Conservation (phyloP, 2,329 filamentous ascomycete genomes). For the Monosporascus sp. region DNA sequence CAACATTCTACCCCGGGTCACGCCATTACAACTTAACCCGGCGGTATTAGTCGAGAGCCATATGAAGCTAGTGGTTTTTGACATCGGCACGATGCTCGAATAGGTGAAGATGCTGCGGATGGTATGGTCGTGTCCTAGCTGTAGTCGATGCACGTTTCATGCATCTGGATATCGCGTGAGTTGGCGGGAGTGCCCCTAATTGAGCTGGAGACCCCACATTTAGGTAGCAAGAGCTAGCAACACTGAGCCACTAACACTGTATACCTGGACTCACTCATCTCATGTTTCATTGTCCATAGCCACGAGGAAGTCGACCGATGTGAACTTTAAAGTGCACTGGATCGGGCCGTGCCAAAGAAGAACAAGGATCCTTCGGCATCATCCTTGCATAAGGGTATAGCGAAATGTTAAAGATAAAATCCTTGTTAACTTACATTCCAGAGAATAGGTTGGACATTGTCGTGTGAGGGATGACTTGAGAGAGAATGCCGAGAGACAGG, state of each 20-base stretch:
- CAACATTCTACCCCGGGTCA: neutral
- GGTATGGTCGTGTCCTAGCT: neutral
- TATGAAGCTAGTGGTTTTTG: neutral
- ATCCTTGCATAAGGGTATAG: slow-evolving; percentile 1
- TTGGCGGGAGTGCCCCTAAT: neutral
- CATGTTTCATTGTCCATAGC: neutral
- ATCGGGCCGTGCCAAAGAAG: neutral
- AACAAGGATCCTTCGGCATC: neutral
- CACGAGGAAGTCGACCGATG: neutral
- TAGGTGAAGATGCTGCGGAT: neutral
- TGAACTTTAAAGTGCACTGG: neutral
- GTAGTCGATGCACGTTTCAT: neutral
- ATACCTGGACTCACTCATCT: neutral
- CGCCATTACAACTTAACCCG: neutral
- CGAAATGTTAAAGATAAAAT: slow-evolving; percentile 5
- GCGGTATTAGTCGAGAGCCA: neutral
- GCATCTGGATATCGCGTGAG: neutral
- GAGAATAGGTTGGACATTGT: slow-evolving; percentile 57
- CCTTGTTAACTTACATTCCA: slow-evolving; percentile 48
- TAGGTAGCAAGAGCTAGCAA: neutral
- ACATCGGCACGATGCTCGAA: neutral
- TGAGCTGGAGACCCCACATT: neutral
- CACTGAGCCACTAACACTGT: neutral
- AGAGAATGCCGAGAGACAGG: neutral
- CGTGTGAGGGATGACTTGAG: slow-evolving; percentile 10